Evolutionary conservation across 371 early-diverging fungal species (phyloP), one percentile per base, ranked within the genome.

Genomic region (Apophysomyces trapeziformis): DNA sequence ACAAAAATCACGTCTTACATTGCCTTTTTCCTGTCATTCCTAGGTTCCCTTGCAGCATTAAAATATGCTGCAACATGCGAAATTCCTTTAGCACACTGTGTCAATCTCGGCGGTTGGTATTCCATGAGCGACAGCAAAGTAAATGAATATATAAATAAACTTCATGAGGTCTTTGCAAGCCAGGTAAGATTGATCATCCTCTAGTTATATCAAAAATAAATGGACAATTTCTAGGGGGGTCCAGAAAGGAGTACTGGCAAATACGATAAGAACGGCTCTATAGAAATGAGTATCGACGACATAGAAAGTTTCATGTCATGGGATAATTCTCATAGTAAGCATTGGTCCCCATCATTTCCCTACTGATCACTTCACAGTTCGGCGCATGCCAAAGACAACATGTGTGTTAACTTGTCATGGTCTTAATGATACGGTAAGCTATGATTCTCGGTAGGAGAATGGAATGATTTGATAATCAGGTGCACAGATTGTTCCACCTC

Each of bases 331-430:
- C 75, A 75, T 73, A 77, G 81, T 79, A 68, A 62, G 58, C 11
- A 26, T 2, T 68, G 7, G 8, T 9, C 6, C 36, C 16, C 7
- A 39, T 9, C 35, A 9, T 32, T 63, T 38, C 26, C 39, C 14
- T 26, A 26, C 32, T 50, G 0, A 47, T n/a, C 44, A 38, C 11
- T 46, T 38, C 39, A 35, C 37, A 73, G 76, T 85, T 1, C 60
- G 73, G 14, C 79, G 80, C 50, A 84, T 89, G 70, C 85, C 89
- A 4, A 67, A 79, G 18, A 75, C 83, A 45, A 87, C 85, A 7
- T 79, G 81, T 57, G 79, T 89, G 14, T 75, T 89, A 56, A 79
- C 87, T 32, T 78, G 78, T 56, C 87, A 89, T 71, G 89, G 89
- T 2, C 72, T 82, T 13, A 73, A 72, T 21, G 89, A 89, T 65